Base-by-base conservation (phyloP, 1,139 yeast genomes). In the Hemisphaericaspora xylanilytica region DNA sequence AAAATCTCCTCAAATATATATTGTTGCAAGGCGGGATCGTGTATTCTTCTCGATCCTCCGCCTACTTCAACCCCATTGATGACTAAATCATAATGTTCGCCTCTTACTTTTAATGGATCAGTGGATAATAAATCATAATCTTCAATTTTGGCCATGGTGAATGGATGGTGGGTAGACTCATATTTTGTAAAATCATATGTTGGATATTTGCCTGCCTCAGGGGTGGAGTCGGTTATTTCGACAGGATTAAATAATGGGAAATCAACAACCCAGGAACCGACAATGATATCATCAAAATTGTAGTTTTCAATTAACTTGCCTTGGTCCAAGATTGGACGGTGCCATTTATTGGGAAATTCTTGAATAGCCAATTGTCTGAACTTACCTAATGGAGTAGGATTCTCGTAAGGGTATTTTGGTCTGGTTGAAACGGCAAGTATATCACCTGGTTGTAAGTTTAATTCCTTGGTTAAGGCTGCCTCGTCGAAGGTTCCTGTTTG, bases 11-110 rank as follows among this genome's bases (percentile, higher is more conserved):
- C 67, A 51, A 85, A 80, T 3, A 92, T 75, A 55, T 69, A 86
- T 43, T 73, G 71, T 58, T 92, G 99, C 21, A 92, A 67, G 11
- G 65, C 70, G 0, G 92, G 72, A 56, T 89, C 96, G 58, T 92
- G 99, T 21, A 92, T 76, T 77, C 99, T 88, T 50, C 96, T 75
- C 10, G 96, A 87, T 0, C 99, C 99, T 18, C 99, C 99, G 18
- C 98, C 99, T 2, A 90, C 76, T 58, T 92, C 99, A 5, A 87
- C 89, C 1, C 98, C 99, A 54, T 92, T 92, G 28, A 94, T 70
- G 1, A 94, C 98, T 22, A 92, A 65, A 57, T 92, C 99, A 57
- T 89, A 92, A 59, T 94, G 98, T 52, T 87, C 94, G n/a, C 97
- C 98, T 35, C 79, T 73, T 1, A 85, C 92, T 25, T 64, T 55